Evolutionary conservation across 2,329 filamentous ascomycete species (phyloP).

Genomic region (Alternaria longipes): DNA sequence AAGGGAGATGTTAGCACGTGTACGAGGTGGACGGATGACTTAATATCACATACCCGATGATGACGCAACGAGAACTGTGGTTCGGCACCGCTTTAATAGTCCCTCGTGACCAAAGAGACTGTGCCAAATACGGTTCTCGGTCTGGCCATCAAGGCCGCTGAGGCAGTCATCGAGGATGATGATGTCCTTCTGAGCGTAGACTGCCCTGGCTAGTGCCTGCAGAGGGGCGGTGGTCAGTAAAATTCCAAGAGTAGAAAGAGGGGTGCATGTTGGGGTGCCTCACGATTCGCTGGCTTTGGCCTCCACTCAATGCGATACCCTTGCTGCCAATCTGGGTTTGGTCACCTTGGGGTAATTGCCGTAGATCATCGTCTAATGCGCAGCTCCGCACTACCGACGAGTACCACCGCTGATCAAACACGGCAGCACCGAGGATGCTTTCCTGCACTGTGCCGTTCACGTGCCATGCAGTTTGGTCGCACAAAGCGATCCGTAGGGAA

Average conservation of each 20-base stretch:
- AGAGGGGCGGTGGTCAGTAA: constrained; percentile 16
- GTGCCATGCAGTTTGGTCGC: constrained; percentile 52
- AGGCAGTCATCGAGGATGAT: constrained; percentile 63
- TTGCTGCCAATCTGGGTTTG: constrained; percentile 61
- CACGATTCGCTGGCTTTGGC: constrained; percentile 62
- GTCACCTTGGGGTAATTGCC: constrained; percentile 45
- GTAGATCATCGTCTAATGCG: constrained; percentile 48
- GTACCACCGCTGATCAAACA: constrained; percentile 52
- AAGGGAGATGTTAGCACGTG: constrained; percentile 9
- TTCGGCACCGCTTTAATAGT: constrained; percentile 53
- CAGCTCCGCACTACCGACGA: constrained; percentile 46
- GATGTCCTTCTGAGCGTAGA: constrained; percentile 60
- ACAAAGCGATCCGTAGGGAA: constrained; percentile 47
- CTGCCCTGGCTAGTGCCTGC: constrained; percentile 61
- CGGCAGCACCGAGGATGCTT: constrained; percentile 48
- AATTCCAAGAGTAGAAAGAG: constrained; percentile 14
- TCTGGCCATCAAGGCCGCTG: constrained; percentile 61
- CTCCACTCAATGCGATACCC: constrained; percentile 62
- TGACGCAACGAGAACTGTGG: constrained; percentile 47
- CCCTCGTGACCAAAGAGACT: constrained; percentile 58
- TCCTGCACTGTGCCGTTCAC: constrained; percentile 50
- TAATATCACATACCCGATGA: constrained; percentile 37
- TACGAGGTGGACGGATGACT: neutral
- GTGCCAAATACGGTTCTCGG: constrained; percentile 60
- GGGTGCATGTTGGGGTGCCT: constrained; percentile 29